Evolutionary conservation across 768 basidiomycete species (phyloP), one percentile per base, ranked within the genome.

Genomic region (Boletellus ananas): DNA sequence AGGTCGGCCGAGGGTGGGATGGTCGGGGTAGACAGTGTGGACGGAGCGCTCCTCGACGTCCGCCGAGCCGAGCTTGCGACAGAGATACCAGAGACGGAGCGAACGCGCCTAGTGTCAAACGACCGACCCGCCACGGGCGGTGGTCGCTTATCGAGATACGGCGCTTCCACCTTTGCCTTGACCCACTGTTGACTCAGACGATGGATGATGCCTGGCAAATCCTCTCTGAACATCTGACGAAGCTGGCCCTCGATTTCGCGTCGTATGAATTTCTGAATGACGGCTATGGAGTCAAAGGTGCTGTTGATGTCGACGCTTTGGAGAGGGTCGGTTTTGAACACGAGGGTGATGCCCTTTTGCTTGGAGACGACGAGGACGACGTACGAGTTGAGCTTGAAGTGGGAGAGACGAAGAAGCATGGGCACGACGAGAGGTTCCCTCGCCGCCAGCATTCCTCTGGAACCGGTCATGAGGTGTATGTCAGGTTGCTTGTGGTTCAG

Each of bases 291-390:
- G 70, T 99, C 96, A 62, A 99, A 99, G 3, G 94, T 97, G 67
- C 87, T 90, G 70, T 89, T 94, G 65, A 99, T 98, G 64, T 98
- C 91, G 46, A 99, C 94, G 57, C 92, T 90, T 71, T 99, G 94
- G 34, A 99, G 79, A 2, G 96, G 96, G 70, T 99, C 96, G 33
- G 96, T 98, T 74, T 98, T 98, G 83, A 99, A 99, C 21, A 98
- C 96, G 46, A 99, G 83, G 1, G 96, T 98, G 65, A 98, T 97
- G 37, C 96, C 96, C 64, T 97, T 97, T 66, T 94, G 91, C 58
- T 91, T 90, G 21, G 94, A 97, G 50, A 99, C 91, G 60, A 98
- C 94, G 50, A 99, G 84, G 57, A 98, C 94, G 60, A 99, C 90
- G 63, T 97, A 97, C 29, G 95, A 96, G 59, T 83, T 85, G 33